phyloP scores from a whole-genome alignment of 352 stramenopile genomes.

The Globisporangium cylindrosporum region DNA sequence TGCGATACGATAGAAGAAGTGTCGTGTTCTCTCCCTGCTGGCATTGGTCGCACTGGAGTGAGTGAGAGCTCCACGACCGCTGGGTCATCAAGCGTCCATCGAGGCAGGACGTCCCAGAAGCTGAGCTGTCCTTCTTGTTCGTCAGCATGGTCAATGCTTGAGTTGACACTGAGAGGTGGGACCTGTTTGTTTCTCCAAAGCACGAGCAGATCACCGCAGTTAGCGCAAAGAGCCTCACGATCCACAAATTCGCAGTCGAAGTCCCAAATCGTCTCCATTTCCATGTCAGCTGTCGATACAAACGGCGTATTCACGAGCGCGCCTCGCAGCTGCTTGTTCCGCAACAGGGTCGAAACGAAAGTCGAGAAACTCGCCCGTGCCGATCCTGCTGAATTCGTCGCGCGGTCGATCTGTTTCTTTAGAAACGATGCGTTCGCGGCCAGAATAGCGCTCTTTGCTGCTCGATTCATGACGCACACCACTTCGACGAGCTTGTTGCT shows the following conservation, averaged over 20 bases:
- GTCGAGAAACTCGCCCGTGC: background rate
- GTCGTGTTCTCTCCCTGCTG: background rate
- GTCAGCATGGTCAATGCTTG: background rate
- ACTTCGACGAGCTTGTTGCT: background rate
- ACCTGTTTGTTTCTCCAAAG: constrained; percentile 9
- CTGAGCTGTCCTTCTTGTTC: background rate
- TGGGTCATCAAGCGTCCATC: background rate
- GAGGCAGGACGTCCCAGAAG: constrained; percentile 15
- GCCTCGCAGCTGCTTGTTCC: constrained; percentile 1
- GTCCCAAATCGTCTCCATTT: constrained; percentile 6
- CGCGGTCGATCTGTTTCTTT: background rate
- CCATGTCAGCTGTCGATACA: constrained; percentile 8
- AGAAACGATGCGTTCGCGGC: background rate
- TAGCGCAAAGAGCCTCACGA: background rate
- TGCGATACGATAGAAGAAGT: background rate
- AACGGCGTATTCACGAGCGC: constrained; percentile 11
- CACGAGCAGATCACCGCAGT: constrained; percentile 4
- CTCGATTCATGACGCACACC: background rate
- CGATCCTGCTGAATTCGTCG: background rate
- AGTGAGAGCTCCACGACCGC: background rate
- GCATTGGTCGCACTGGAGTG: background rate
- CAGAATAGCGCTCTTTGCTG: background rate
- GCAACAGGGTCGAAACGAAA: constrained; percentile 9
- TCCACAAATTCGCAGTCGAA: constrained; percentile 10
- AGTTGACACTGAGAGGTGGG: background rate